phyloP scores from a whole-genome alignment of 352 stramenopile genomes.

The Phytophthora palmivora region DNA sequence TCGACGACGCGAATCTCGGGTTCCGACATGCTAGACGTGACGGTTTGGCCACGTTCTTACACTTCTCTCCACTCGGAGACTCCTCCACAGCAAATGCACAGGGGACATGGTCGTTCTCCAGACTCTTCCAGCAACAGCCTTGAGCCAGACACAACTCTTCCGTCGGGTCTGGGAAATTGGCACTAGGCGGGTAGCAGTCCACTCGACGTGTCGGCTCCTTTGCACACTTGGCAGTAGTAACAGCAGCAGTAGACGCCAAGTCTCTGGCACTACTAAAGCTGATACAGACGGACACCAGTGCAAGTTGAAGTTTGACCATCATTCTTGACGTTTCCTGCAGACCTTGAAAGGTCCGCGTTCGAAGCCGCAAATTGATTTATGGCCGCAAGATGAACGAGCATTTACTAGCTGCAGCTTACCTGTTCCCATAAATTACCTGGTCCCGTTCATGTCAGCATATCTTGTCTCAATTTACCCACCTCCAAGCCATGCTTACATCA shows the following conservation, averaged over 20 bases:
- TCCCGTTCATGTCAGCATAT: no score
- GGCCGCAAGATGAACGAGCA: neutral
- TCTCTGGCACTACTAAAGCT: conserved; percentile 11
- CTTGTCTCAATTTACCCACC: no score
- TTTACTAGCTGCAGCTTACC: conserved; percentile 1
- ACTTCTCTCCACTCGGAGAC: conserved; percentile 28
- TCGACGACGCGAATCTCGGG: conserved; percentile 54
- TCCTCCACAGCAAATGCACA: conserved; percentile 65
- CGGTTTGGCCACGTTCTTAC: conserved; percentile 42
- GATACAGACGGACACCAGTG: conserved; percentile 26
- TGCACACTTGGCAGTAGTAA: conserved; percentile 31
- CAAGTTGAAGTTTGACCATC: conserved; percentile 33
- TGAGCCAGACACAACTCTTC: conserved; percentile 85
- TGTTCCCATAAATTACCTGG: no score
- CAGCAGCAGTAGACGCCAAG: conserved; percentile 11
- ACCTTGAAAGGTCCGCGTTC: conserved; percentile 1
- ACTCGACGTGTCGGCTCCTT: conserved; percentile 47
- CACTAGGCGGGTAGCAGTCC: conserved; percentile 73
- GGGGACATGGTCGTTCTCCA: conserved; percentile 60
- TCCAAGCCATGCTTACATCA: no score
- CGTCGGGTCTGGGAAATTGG: conserved; percentile 72
- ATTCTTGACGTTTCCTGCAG: conserved; percentile 15
- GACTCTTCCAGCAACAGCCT: conserved; percentile 82
- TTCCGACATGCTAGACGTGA: conserved; percentile 80
- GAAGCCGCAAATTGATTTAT: conserved; percentile 40